Evolutionary conservation across 139 green algal genomes (phyloP), one percentile per base, ranked within the genome.

Genomic region (Penium margaritaceum): DNA sequence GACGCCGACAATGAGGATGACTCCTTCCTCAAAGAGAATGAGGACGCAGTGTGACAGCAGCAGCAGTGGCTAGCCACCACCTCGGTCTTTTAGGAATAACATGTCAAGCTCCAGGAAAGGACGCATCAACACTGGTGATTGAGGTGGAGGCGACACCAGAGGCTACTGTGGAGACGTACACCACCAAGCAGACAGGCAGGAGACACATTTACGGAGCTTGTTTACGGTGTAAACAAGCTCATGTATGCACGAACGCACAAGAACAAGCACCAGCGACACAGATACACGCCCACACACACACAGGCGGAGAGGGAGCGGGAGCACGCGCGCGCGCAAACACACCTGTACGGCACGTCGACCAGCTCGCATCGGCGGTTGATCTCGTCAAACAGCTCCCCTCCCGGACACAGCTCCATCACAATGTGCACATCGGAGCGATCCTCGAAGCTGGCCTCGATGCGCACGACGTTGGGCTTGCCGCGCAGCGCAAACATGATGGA

Each of bases 331-430:
- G 41, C 41, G 41, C 41, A 51, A 9, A 12, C 55, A 5, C 55
- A 63, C 55, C 55, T 64, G 55, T 64, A 64, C 27, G 55, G 55
- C 55, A 64, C 55, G 55, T 15, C 36, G 24, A 35, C 36, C 55
- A 38, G 15, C 5, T 35, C 55, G 27, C 27, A 38, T 24, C 55
- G 55, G 27, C 27, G 27, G 55, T 64, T 64, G 55, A 64, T 64
- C 27, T 64, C 27, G 27, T 64, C 55, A 29, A 64, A 64, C 5
- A 64, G 55, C 55, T 64, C 55, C 9, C 55, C 55, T 15, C 55
- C 55, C 27, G 27, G 34, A 29, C 55, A 64, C 15, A 64, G 55
- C 30, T 64, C 55, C 55, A 64, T 64, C 27, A 64, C 55, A 29
- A 64, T 64, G 55, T 64, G 55, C 24, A 64, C 30, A 29, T 64